phyloP scores from a whole-genome alignment of 148 eudicot genomes.

The Silene conica region DNA sequence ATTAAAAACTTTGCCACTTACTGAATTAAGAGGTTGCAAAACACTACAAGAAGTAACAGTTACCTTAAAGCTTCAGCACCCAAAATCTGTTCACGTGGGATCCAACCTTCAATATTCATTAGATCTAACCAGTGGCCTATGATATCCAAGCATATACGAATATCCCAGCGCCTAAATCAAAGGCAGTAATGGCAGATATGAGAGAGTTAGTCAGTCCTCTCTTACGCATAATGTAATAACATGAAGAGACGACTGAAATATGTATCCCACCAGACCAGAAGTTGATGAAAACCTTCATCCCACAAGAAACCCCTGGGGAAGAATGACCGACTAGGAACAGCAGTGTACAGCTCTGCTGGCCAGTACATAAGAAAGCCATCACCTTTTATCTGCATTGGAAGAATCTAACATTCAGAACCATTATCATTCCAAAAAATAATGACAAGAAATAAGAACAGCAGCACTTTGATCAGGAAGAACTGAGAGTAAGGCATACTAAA shows the following conservation, averaged over 20 bases:
- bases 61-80: slow-evolving; percentile 96
- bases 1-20: neutral
- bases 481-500: slow-evolving; percentile 12
- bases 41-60: neutral
- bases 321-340: slow-evolving; percentile 97
- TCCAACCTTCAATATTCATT: slow-evolving; percentile 97
- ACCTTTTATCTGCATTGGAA: slow-evolving; percentile 47
- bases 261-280: slow-evolving; percentile 70
- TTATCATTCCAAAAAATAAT: neutral
- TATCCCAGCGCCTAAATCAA: slow-evolving; percentile 77
- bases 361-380: slow-evolving; percentile 66
- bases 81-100: slow-evolving; percentile 97
- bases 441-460: neutral
- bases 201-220: slow-evolving; percentile 6
- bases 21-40: neutral
- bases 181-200: neutral
- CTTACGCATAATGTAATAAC: neutral
- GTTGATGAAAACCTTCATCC: slow-evolving; percentile 99
- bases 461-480: neutral
- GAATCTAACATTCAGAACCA: slow-evolving; percentile 30
- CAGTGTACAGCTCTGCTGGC: slow-evolving; percentile 98
- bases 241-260: slow-evolving; percentile 9
- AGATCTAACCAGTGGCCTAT: slow-evolving; percentile 97
- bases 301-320: slow-evolving; percentile 96
- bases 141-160: slow-evolving; percentile 72